phyloP scores from a whole-genome alignment of 2,329 filamentous ascomycete species.

The Neofusicoccum umdonicola region DNA sequence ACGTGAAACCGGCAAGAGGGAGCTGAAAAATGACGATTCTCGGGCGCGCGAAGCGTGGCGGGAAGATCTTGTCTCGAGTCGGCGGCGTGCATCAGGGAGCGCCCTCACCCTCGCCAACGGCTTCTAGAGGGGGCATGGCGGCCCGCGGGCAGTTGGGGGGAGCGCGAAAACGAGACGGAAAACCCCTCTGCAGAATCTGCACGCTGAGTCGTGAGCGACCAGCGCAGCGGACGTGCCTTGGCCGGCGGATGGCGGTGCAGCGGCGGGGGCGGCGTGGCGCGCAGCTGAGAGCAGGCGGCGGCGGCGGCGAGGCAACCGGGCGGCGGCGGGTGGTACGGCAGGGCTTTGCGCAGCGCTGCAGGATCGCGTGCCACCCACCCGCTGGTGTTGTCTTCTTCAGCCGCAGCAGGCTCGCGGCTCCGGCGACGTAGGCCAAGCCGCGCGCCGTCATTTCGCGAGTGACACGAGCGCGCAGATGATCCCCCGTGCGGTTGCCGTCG shows the following conservation, averaged over 20 bases:
- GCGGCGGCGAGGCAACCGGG: neutral
- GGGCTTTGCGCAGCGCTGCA: neutral
- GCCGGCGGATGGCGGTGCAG: neutral
- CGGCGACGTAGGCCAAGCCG: conserved; percentile 12
- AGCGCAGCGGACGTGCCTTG: neutral
- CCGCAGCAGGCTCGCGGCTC: neutral
- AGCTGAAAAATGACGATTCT: conserved; percentile 14
- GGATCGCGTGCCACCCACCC: conserved; percentile 3
- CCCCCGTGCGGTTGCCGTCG: conserved; percentile 6
- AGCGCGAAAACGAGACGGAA: conserved; percentile 1
- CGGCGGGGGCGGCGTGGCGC: neutral
- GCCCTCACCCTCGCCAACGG: neutral
- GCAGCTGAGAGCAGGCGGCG: neutral
- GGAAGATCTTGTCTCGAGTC: conserved; percentile 5
- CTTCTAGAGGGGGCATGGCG: conserved; percentile 8
- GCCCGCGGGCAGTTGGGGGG: neutral
- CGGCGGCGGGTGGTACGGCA: neutral
- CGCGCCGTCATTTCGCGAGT: neutral
- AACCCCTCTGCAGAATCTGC: neutral
- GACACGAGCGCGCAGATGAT: conserved; percentile 17
- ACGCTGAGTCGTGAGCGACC: conserved; percentile 2
- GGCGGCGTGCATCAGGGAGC: neutral
- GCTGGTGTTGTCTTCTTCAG: conserved; percentile 9
- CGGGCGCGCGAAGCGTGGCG: neutral
- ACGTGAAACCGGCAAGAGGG: conserved; percentile 1